Evolutionary conservation across 2,329 filamentous ascomycete species (phyloP), one percentile per base, ranked within the genome.

Genomic region (Cylindrodendrum hubeiense): DNA sequence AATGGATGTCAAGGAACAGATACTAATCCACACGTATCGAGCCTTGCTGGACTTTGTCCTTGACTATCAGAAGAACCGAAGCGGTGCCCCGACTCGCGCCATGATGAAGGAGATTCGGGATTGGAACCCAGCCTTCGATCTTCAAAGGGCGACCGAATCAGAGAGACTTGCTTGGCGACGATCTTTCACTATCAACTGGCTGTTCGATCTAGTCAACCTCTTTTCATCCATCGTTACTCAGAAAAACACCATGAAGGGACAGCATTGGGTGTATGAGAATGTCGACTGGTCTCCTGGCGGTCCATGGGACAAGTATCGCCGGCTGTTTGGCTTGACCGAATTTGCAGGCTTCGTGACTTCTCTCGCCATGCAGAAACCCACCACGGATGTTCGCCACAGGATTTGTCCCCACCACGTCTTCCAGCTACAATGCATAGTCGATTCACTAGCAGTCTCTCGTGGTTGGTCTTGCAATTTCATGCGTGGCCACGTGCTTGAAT

Each of bases 351-450:
- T 76, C 0, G 74, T 86, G 41, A 84, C 81, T 0, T 55, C 71
- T 22, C 76, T 86, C 10, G 82, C 83, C 0, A 82, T 84, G 79
- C 79, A 84, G 63, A 83, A 82, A 56, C 75, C 73, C 0, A 78
- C 75, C 0, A 78, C 77, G 0, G 71, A 82, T 61, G 62, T 85
- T 43, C 75, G 77, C 7, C 55, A 71, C 1, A 81, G 71, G 34
- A 84, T 87, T n/a, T 73, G 81, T 1, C 83, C 84, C 0, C 81
- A 83, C 39, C 79, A 82, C 64, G 81, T 87, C 2, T 85, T 87
- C 60, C 79, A 86, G 44, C 74, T 87, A 0, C 83, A 86, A 63
- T 83, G 80, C 59, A 84, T 87, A 26, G 79, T 86, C 13, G 85
- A 87, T 63, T 82, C 84, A 1, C 74, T 84, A 33, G 75, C 77